These are phyloP conservation scores for Coprinellus aureogranulatus DNA, from an alignment of 768 basidiomycete species.

Conservation along the genomic window DNA sequence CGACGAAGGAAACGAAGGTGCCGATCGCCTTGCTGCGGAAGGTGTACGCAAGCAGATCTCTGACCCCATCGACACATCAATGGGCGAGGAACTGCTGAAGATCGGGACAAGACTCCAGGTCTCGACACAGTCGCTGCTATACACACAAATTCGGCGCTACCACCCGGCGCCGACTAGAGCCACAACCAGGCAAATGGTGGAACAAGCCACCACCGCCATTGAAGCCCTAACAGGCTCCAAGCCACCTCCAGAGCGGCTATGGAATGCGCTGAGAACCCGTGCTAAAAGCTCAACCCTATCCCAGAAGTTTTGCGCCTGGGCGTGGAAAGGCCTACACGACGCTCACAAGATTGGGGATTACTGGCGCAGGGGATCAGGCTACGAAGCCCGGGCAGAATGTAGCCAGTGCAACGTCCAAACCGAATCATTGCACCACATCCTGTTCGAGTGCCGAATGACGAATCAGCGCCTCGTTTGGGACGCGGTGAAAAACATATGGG, in stretches of 20 bases:
- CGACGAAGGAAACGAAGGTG: slow-evolving; percentile 14
- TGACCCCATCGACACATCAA: not conserved
- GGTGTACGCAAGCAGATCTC: slow-evolving; percentile 1
- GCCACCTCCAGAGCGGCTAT: not conserved
- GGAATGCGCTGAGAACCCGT: not conserved
- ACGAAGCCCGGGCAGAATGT: too few species aligned
- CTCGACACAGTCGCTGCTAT: not conserved
- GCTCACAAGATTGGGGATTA: slow-evolving; percentile 19
- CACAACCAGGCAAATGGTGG: not conserved
- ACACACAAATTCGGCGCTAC: not conserved
- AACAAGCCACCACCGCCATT: not conserved
- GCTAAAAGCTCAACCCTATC: not conserved
- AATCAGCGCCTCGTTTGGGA: not conserved
- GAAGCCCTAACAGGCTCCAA: not conserved
- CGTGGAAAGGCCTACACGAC: slow-evolving; percentile 23
- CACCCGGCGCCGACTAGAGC: not conserved
- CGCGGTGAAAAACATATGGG: not conserved
- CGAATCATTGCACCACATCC: not conserved
- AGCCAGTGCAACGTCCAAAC: not conserved
- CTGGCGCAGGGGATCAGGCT: too few species aligned
- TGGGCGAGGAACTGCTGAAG: not conserved
- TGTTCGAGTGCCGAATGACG: not conserved
- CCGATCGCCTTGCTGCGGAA: slow-evolving; percentile 10
- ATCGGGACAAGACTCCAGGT: not conserved
- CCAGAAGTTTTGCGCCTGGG: slow-evolving; percentile 10